Conservation (phyloP, 805 yeast genomes). For the Starmera pachycereana region DNA sequence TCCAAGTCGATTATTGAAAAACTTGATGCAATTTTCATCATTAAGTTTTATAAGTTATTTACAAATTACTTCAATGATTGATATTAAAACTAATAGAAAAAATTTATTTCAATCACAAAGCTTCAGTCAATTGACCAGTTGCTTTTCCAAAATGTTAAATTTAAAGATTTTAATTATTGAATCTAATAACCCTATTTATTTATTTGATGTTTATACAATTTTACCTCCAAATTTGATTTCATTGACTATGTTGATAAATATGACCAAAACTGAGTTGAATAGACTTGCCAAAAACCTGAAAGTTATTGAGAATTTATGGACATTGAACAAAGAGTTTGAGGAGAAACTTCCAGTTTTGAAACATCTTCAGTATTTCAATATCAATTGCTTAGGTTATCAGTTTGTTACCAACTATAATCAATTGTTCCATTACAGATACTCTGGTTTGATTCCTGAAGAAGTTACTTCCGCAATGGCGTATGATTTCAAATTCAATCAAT, state of each 20-base stretch:
- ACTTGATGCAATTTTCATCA: too few relatives aligned
- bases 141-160: neutral
- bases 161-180: conserved; percentile 3
- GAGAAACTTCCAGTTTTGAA: neutral
- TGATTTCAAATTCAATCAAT: neutral
- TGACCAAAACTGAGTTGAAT: conserved; percentile 8
- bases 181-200: conserved; percentile 2
- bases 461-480: neutral
- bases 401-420: conserved; percentile 3
- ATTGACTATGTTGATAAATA: neutral
- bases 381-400: conserved; percentile 2
- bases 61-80: too few relatives aligned
- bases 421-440: conserved; percentile 1
- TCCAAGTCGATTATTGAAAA: too few relatives aligned
- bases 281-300: conserved; percentile 3
- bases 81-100: too few relatives aligned
- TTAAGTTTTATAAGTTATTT: too few relatives aligned
- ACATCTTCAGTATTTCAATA: conserved; percentile 5
- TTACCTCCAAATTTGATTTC: conserved; percentile 13
- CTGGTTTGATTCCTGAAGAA: conserved; percentile 1
- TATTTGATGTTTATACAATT: conserved; percentile 12
- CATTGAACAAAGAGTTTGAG: neutral
- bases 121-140: neutral
- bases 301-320: conserved; percentile 1
- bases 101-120: neutral